A percentile compares a stretch with the other conserved stretches of the same genome.
Conservation (phyloP, 2,329 filamentous ascomycete genomes). For the Paramyrothecium sp. region DNA sequence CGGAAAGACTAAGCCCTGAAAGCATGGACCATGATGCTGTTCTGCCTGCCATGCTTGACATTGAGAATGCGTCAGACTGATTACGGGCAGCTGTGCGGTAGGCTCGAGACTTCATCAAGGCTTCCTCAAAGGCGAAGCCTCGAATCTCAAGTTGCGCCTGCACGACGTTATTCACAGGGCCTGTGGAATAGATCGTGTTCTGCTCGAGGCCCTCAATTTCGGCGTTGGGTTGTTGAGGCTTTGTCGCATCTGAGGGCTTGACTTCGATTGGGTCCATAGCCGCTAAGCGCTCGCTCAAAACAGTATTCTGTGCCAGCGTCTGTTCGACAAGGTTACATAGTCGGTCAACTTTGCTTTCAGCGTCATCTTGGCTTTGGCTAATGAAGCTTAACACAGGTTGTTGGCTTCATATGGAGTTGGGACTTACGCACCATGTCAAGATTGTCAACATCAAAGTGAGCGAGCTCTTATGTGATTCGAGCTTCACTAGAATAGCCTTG, state of each 20-base stretch:
- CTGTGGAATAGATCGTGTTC: background rate
- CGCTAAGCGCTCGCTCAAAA: background rate
- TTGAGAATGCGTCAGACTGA: conserved; percentile 6
- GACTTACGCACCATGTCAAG: conserved; percentile 3
- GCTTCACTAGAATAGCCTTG: conserved; percentile 1
- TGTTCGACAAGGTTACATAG: background rate
- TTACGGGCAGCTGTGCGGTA: background rate
- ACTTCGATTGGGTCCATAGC: background rate
- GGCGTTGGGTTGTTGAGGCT: background rate
- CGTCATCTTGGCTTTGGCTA: background rate
- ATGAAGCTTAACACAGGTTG: background rate
- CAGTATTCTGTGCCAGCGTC: background rate
- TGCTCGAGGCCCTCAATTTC: background rate
- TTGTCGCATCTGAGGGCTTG: background rate
- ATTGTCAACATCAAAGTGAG: conserved; percentile 8
- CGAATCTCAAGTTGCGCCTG: background rate
- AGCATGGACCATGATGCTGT: conserved; percentile 10
- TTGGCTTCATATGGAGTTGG: background rate
- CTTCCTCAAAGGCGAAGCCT: background rate
- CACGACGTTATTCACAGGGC: background rate
- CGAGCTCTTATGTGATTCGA: conserved; percentile 9
- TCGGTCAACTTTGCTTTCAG: background rate
- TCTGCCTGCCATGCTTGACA: conserved; percentile 7
- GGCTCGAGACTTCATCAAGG: background rate
- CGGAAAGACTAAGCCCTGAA: conserved; percentile 8